These are phyloP conservation scores for Ganoderma sp. DNA, from an alignment of 1,284 basidiomycete species.

Conservation along the genomic window DNA sequence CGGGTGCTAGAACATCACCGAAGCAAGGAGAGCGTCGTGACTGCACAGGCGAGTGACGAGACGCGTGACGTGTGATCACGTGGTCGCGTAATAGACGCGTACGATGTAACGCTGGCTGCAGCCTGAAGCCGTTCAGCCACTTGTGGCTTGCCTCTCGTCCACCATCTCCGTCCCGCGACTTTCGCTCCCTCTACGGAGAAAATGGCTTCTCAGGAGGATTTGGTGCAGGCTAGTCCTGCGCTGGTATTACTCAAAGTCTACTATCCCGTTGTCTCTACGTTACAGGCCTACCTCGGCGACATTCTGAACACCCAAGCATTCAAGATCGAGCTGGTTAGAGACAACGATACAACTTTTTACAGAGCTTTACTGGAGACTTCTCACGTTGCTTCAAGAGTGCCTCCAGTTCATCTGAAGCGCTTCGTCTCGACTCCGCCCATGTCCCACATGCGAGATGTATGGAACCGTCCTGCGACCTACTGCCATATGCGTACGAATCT, in stretches of 20 bases:
- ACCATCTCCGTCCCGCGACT: background rate
- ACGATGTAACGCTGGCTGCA: background rate
- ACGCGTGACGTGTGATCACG: conserved; percentile 20
- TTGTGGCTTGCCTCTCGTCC: background rate
- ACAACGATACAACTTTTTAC: conserved; percentile 47
- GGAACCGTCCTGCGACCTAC: conserved; percentile 21
- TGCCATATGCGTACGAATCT: background rate
- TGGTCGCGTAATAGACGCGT: conserved; percentile 21
- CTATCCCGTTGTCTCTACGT: conserved; percentile 46
- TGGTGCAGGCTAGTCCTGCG: background rate
- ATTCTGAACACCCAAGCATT: conserved; percentile 40
- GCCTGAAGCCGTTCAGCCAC: background rate
- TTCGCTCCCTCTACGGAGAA: background rate
- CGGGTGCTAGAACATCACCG: background rate
- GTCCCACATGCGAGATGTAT: conserved; percentile 62
- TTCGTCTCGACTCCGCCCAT: conserved; percentile 47
- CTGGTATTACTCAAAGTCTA: conserved; percentile 43
- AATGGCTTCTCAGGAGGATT: background rate
- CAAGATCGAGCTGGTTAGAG: conserved; percentile 29
- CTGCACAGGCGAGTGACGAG: conserved; percentile 7
- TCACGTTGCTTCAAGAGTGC: conserved; percentile 48
- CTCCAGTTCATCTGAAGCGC: conserved; percentile 16
- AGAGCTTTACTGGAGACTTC: conserved; percentile 49
- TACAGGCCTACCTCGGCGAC: conserved; percentile 51
- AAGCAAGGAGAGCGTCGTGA: background rate